Conservation (phyloP, 2,329 filamentous ascomycete species). For the Trichoderma hamatum region DNA sequence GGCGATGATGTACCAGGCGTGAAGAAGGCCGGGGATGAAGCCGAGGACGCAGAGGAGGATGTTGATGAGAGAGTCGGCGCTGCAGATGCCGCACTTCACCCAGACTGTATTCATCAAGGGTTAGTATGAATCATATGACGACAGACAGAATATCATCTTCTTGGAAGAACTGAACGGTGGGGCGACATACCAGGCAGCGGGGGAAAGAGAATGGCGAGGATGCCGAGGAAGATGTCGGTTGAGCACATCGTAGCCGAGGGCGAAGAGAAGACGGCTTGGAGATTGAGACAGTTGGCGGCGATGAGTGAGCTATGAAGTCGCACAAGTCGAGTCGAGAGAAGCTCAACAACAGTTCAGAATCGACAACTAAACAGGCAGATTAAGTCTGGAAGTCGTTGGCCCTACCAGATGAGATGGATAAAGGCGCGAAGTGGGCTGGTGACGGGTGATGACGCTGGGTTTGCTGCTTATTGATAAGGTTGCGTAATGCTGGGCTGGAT, state of each 20-base stretch:
- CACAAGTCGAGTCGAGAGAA: neutral
- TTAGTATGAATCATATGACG: neutral
- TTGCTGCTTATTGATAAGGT: conserved; percentile 19
- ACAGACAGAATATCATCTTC: neutral
- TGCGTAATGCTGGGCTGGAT: conserved; percentile 26
- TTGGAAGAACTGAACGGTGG: neutral
- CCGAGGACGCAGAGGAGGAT: conserved; percentile 82
- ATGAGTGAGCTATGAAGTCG: neutral
- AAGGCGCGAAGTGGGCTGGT: conserved; percentile 21
- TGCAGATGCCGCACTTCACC: conserved; percentile 95
- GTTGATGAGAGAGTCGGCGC: conserved; percentile 91
- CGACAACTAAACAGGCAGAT: neutral
- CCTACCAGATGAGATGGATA: conserved; percentile 13
- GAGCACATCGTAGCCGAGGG: conserved; percentile 53
- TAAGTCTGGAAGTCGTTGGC: neutral
- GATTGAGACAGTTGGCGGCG: neutral
- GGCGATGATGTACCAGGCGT: conserved; percentile 98
- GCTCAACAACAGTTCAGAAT: neutral
- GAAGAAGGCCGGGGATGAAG: conserved; percentile 83
- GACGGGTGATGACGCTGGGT: conserved; percentile 23
- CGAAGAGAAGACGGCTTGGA: neutral
- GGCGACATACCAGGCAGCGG: conserved; percentile 54
- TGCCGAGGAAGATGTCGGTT: conserved; percentile 63
- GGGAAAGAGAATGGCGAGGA: conserved; percentile 32
- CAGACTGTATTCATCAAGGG: conserved; percentile 69